phyloP scores from a whole-genome alignment of 352 stramenopile genomes.

The Globisporangium carolinianum region DNA sequence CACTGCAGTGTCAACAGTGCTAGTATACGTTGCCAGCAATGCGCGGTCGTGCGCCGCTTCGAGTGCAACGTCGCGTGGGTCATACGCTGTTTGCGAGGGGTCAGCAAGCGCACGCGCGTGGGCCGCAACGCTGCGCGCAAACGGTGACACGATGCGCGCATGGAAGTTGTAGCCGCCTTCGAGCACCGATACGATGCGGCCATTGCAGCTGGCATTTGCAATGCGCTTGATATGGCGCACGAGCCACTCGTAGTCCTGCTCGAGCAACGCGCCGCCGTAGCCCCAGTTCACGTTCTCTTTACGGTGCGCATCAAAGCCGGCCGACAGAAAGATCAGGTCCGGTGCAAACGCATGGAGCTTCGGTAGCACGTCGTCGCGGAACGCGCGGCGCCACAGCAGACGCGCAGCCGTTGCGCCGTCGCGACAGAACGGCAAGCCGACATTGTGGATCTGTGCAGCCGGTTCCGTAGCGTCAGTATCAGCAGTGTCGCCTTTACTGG shows the following conservation, averaged over 20 bases:
- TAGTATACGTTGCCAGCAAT: conserved; percentile 44
- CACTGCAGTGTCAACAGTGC: conserved; percentile 1
- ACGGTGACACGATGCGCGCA: conserved; percentile 71
- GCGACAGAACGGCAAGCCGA: conserved; percentile 44
- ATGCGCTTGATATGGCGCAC: conserved; percentile 66
- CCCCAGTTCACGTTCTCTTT: conserved; percentile 79
- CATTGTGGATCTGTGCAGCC: conserved; percentile 43
- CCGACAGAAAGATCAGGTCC: conserved; percentile 78
- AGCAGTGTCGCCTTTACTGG: no score
- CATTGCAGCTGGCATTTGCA: conserved; percentile 61
- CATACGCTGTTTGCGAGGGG: conserved; percentile 38
- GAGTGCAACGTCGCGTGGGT: conserved; percentile 35
- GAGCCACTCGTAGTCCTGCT: conserved; percentile 86
- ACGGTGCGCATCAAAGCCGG: conserved; percentile 77
- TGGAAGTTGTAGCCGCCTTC: conserved; percentile 87
- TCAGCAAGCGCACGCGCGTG: conserved; percentile 55
- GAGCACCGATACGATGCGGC: conserved; percentile 74
- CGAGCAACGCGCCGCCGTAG: conserved; percentile 52
- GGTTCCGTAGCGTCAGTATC: no score
- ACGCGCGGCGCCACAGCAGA: conserved; percentile 68
- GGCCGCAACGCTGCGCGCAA: conserved; percentile 68
- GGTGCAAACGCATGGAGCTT: conserved; percentile 53
- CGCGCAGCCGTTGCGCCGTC: conserved; percentile 52
- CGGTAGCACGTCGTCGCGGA: conserved; percentile 58
- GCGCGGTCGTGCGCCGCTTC: conserved; percentile 42